These are phyloP conservation scores for Diospyros kaki DNA, from an alignment of 148 eudicot species.

Conservation along the genomic window DNA sequence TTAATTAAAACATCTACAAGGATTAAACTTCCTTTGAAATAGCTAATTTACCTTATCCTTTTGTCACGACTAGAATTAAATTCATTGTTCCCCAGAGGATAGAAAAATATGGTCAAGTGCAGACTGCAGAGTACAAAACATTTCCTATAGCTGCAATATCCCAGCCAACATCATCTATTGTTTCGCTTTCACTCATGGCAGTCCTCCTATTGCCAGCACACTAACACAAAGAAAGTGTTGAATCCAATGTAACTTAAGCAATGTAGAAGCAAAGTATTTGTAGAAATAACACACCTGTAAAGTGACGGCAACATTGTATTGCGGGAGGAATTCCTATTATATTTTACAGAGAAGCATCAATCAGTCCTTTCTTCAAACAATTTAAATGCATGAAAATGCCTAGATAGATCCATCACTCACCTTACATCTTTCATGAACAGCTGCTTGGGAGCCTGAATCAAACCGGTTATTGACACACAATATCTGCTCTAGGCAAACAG, in stretches of 20 bases:
- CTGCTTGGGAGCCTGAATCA: slow-evolving; percentile 45
- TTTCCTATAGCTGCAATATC: slow-evolving; percentile 76
- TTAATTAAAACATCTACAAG: too few relatives aligned
- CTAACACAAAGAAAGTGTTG: slow-evolving; percentile 23
- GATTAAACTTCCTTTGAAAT: too few relatives aligned
- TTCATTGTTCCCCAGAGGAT: too few relatives aligned
- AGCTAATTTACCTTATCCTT: too few relatives aligned
- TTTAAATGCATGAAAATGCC: background rate
- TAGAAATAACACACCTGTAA: slow-evolving; percentile 54
- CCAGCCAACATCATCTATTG: slow-evolving; percentile 98
- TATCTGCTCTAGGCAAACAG: slow-evolving; percentile 46
- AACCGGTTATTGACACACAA: slow-evolving; percentile 53
- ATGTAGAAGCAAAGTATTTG: background rate
- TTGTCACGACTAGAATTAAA: too few relatives aligned
- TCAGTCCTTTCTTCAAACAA: slow-evolving; percentile 14
- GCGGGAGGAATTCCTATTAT: slow-evolving; percentile 76
- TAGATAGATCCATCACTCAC: slow-evolving; percentile 35
- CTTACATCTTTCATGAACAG: slow-evolving; percentile 72
- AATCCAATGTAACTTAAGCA: background rate
- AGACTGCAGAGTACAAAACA: slow-evolving; percentile 41
- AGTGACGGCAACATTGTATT: slow-evolving; percentile 72
- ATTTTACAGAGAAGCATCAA: slow-evolving; percentile 5
- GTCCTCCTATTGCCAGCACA: slow-evolving; percentile 99
- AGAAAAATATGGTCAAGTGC: too few relatives aligned
- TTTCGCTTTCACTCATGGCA: slow-evolving; percentile 82